Conservation (phyloP, 2,329 filamentous ascomycete species). For the Apiospora sp. region DNA sequence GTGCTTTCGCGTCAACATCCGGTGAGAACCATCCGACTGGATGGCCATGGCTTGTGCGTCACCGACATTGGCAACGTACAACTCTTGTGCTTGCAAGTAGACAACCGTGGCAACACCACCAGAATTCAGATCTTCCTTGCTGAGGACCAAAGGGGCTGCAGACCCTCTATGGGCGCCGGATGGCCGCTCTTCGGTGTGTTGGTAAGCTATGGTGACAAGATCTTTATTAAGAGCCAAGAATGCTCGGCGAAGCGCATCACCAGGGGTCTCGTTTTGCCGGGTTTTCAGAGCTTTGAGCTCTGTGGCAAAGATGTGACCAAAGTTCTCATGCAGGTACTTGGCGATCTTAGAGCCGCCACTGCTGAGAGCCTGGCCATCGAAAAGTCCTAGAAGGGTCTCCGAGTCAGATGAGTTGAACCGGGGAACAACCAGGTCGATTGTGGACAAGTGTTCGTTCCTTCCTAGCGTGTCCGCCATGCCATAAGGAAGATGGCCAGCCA, state of each 20-base stretch:
- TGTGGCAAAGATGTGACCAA: conserved; percentile 81
- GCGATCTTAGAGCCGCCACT: conserved; percentile 94
- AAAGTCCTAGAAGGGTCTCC: conserved; percentile 91
- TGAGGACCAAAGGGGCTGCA: conserved; percentile 77
- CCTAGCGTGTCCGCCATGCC: conserved; percentile 97
- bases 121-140: conserved; percentile 86
- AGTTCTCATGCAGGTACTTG: conserved; percentile 96
- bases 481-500: conserved; percentile 89
- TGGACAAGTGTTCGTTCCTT: conserved; percentile 92
- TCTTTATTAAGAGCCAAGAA: conserved; percentile 95
- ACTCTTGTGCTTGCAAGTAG: conserved; percentile 87
- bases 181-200: conserved; percentile 78
- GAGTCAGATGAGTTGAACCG: conserved; percentile 89
- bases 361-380: conserved; percentile 90
- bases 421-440: conserved; percentile 93
- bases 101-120: conserved; percentile 92
- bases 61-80: conserved; percentile 94
- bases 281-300: conserved; percentile 80
- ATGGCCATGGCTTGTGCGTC: conserved; percentile 97
- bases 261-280: conserved; percentile 74
- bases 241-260: conserved; percentile 83
- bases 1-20: conserved; percentile 88
- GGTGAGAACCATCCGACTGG: conserved; percentile 83
- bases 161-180: conserved; percentile 74
- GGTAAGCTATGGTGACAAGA: conserved; percentile 82